Evolutionary conservation across 371 early-diverging fungal genomes (phyloP).

Genomic region (Mortierella sp.): DNA sequence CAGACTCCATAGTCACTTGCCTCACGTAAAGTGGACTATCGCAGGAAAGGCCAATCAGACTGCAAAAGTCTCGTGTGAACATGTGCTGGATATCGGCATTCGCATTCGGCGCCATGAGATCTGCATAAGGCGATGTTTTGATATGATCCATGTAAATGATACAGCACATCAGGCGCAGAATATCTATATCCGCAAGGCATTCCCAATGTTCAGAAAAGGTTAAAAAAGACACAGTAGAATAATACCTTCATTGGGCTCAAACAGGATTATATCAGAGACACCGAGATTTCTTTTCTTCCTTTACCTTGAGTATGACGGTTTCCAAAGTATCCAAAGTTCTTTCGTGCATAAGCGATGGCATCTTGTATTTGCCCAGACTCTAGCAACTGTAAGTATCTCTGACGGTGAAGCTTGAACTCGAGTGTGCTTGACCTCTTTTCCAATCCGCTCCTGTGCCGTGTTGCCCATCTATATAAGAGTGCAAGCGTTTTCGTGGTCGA

Average conservation of each 20-base stretch:
- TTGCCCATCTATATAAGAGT: slow-evolving; percentile 75
- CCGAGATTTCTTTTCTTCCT: not conserved
- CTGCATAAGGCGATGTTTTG: slow-evolving; percentile 73
- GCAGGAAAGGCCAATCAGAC: slow-evolving; percentile 79
- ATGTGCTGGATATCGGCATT: slow-evolving; percentile 74
- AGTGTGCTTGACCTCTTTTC: slow-evolving; percentile 70
- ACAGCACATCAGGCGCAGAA: slow-evolving; percentile 78
- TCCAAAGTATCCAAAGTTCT: slow-evolving; percentile 76
- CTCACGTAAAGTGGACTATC: slow-evolving; percentile 85
- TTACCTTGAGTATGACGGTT: slow-evolving; percentile 73
- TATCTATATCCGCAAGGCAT: slow-evolving; percentile 76
- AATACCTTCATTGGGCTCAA: not conserved
- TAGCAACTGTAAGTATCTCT: slow-evolving; percentile 81
- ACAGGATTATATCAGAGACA: not conserved
- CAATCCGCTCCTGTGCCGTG: slow-evolving; percentile 66
- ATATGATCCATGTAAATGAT: slow-evolving; percentile 62
- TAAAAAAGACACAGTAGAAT: slow-evolving; percentile 39
- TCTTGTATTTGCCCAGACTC: slow-evolving; percentile 52
- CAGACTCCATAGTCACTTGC: slow-evolving; percentile 56
- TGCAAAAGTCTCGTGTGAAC: slow-evolving; percentile 92
- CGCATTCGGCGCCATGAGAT: slow-evolving; percentile 63
- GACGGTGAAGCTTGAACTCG: slow-evolving; percentile 86
- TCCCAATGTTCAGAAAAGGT: too few relatives aligned
- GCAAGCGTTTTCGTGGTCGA: too few relatives aligned
- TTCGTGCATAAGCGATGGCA: slow-evolving; percentile 83